These are phyloP conservation scores for Fimicolochytrium jonesii DNA, from an alignment of 192 early-diverging fungal species.

Conservation along the genomic window DNA sequence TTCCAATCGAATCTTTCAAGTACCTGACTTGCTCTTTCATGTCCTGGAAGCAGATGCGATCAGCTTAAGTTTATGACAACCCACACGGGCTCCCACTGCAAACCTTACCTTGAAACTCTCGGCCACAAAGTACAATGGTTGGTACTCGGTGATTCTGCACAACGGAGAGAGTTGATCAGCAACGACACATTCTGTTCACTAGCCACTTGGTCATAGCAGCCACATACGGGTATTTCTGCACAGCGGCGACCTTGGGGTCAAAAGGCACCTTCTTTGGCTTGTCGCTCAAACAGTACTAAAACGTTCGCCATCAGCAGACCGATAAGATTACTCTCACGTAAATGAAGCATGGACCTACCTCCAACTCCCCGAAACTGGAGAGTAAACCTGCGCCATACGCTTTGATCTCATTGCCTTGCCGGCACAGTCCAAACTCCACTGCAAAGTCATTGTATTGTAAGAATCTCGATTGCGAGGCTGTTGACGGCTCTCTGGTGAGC, in stretches of 20 bases:
- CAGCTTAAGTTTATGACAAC: too few species aligned
- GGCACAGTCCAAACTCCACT: constrained; percentile 90
- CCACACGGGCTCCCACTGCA: too few species aligned
- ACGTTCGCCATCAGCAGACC: neutral
- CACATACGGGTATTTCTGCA: constrained; percentile 42
- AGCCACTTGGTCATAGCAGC: too few species aligned
- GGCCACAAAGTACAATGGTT: constrained; percentile 92
- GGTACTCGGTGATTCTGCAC: constrained; percentile 78
- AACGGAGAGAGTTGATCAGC: neutral
- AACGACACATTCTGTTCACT: too few species aligned
- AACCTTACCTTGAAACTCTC: constrained; percentile 89
- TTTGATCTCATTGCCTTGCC: constrained; percentile 62
- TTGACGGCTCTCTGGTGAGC: constrained; percentile 63
- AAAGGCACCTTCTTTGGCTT: constrained; percentile 78
- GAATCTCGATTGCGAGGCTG: too few species aligned
- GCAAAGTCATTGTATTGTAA: too few species aligned
- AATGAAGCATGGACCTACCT: constrained; percentile 26
- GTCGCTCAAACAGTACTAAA: constrained; percentile 67
- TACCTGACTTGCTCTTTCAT: constrained; percentile 81
- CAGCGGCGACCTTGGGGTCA: constrained; percentile 65
- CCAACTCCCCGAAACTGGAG: constrained; percentile 92
- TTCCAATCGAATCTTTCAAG: too few species aligned
- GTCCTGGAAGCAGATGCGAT: too few species aligned
- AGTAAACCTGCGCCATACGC: constrained; percentile 92
- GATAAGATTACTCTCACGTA: neutral